Evolutionary conservation across 257 asterid species (phyloP), one percentile per base, ranked within the genome.

Genomic region (Solanum etuberosum): DNA sequence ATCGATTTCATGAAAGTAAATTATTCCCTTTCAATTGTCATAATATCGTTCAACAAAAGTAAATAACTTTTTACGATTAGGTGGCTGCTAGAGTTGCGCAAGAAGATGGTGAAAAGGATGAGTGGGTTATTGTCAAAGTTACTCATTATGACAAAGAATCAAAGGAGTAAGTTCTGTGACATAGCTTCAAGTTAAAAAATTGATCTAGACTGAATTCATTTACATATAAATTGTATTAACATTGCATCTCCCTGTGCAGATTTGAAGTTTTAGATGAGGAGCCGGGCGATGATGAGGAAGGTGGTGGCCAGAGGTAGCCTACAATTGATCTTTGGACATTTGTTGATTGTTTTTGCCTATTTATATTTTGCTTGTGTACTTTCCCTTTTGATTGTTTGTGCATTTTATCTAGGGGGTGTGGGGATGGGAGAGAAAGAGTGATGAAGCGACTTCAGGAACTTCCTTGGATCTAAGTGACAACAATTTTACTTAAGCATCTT

Each of bases 221-320:
- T 29, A 48, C 38, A 40, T 74, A 38, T 16, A 43, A 29, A 7
- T 70, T 83, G 48, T 20, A 59, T 83, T 35, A 57, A 57, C 43
- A 5, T 59, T 51, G 59, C 27, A 61, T 87, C 46, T 83, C 34
- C 43, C 72, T 38, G 38, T 83, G 90, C 90, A 97, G 99, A 88
- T 94, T 97, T 83, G 99, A 97, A 90, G 99, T 97, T 71, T 88
- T 97, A 86, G 99, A 97, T 71, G 99, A 97, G 91, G 99, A 97
- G 82, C 99, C 99, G 8, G 98, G 98, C 43, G 99, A 97, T 80
- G 99, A 97, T 46, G 99, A 97, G 94, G 99, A 97, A 88, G 93
- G 97, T 88, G 93, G 94, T 23, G 98, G 93, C 81, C 99, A 94
- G 89, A 97, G 96, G 99, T 95, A 87, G 86, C 72, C 70, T 80